Base-by-base conservation (phyloP, 805 yeast species). In the Zygoascus ofunaensis region DNA sequence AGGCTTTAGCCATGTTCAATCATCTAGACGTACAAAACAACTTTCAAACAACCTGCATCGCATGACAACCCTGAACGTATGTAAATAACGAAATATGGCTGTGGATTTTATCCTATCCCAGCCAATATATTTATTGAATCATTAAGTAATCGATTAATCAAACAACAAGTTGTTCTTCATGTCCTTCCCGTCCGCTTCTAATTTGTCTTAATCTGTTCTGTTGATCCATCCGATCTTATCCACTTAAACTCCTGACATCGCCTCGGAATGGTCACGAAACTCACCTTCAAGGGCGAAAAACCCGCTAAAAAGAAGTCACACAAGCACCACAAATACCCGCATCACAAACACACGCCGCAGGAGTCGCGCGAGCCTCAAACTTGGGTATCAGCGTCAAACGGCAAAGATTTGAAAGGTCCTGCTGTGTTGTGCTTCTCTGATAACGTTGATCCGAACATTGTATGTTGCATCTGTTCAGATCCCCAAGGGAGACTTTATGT, bases 271-370 rank as follows among this genome's bases (percentile, higher is more conserved):
- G 69, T 63, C 3, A 57, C 66, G 4, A 61, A 61, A 34, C 57
- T 66, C 5, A 44, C 54, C 4, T 67, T 67, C 55, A 66, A 66
- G 47, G 69, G 68, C 24, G 69, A 64, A 40, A 34, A 49, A 33
- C 36, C 37, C 24, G 36, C 41, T 17, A 36, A 26, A 15, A 26
- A 43, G 3, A 39, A 45, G 14, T n/a, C 32, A 36, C 19, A 20
- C 47, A 28, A 33, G 18, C 23, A 21, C 8, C 15, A 7, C 22
- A 44, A 23, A 20, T 14, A 5, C 23, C 41, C 21, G 12, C 17
- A 30, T 18, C 30, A 26, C 23, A 20, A 26, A 19, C 24, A 18
- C 8, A 10, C 14, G 17, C 26, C 38, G 20, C 17, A 15, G 12
- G 40, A 35, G 21, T 5, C 38, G 7, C 39, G 17, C 4, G 36